Percentiles rank a stretch among this genome's conserved stretches.
Conservation (phyloP, 352 stramenopile genomes). For the Phytopythium aichiense region DNA sequence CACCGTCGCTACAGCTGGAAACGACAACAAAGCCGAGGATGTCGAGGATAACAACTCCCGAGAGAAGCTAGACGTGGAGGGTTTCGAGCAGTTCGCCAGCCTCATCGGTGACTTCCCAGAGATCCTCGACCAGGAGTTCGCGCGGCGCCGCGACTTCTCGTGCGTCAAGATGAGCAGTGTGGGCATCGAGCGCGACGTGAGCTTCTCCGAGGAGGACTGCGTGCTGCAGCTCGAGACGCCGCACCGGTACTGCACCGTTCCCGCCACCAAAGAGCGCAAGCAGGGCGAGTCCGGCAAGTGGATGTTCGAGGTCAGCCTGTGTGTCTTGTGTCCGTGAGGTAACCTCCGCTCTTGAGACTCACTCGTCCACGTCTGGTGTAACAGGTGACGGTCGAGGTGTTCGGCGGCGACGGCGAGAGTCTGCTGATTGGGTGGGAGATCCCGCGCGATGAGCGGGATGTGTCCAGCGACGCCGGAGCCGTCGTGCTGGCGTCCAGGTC, state of each 20-base stretch:
- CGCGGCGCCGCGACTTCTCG: slow-evolving; percentile 59
- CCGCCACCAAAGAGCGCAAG: slow-evolving; percentile 64
- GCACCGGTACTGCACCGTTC: slow-evolving; percentile 63
- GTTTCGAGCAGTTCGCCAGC: slow-evolving; percentile 26
- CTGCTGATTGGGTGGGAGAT: slow-evolving; percentile 79
- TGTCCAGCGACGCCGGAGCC: background rate
- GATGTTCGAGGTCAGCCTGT: slow-evolving; percentile 54
- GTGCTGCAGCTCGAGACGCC: slow-evolving; percentile 61
- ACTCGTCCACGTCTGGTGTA: background rate
- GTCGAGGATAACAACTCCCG: background rate
- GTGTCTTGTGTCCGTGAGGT: background rate
- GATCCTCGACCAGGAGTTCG: slow-evolving; percentile 57
- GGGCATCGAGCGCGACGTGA: slow-evolving; percentile 50
- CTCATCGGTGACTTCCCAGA: slow-evolving; percentile 49
- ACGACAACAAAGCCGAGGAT: background rate
- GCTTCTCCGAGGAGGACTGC: slow-evolving; percentile 72
- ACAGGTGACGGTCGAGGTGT: slow-evolving; percentile 39
- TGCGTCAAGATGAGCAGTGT: slow-evolving; percentile 67
- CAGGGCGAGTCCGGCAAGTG: slow-evolving; percentile 71
- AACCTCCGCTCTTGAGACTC: background rate
- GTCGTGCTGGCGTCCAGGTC: background rate
- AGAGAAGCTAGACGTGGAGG: slow-evolving; percentile 14
- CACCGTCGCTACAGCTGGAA: background rate
- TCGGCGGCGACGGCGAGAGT: slow-evolving; percentile 62
- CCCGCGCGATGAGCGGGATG: slow-evolving; percentile 17